A percentile compares a stretch with the other conserved stretches of the same genome.
These are phyloP conservation scores for Ceratocystis variospora DNA, from an alignment of 2,329 filamentous ascomycete species.

Conservation along the genomic window DNA sequence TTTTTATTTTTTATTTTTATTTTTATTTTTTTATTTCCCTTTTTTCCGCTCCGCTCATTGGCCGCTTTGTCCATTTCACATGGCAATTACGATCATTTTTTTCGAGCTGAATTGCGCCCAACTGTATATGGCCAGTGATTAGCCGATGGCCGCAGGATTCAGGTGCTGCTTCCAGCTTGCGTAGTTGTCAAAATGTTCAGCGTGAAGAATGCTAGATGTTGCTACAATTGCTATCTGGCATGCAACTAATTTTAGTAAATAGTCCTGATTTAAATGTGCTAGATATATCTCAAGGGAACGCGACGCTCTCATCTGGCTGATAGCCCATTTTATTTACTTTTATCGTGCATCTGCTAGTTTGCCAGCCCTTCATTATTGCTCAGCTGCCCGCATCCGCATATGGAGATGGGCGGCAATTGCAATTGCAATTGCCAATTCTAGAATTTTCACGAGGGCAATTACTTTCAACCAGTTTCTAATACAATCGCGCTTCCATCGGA, in stretches of 20 bases:
- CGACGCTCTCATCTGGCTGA: not conserved
- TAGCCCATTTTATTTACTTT: not conserved
- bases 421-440: not conserved
- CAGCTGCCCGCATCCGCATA: not conserved
- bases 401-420: not conserved
- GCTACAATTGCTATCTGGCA: not conserved
- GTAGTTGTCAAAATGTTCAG: too few relatives aligned
- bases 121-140: not conserved
- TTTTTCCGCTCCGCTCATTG: constrained; percentile 17
- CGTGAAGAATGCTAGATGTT: not conserved
- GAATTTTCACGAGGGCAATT: not conserved
- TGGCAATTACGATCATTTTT: not conserved
- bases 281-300: not conserved
- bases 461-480: not conserved
- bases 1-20: not conserved
- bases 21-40: not conserved
- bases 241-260: not conserved
- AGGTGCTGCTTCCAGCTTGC: too few relatives aligned
- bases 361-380: not conserved
- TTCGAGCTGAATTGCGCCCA: not conserved
- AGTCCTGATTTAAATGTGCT: not conserved
- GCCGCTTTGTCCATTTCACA: not conserved
- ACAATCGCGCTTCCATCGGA: not conserved
- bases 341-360: not conserved
- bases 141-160: not conserved